Base-by-base conservation (phyloP, 768 basidiomycete species). In the Psilocybe subaeruginosa region DNA sequence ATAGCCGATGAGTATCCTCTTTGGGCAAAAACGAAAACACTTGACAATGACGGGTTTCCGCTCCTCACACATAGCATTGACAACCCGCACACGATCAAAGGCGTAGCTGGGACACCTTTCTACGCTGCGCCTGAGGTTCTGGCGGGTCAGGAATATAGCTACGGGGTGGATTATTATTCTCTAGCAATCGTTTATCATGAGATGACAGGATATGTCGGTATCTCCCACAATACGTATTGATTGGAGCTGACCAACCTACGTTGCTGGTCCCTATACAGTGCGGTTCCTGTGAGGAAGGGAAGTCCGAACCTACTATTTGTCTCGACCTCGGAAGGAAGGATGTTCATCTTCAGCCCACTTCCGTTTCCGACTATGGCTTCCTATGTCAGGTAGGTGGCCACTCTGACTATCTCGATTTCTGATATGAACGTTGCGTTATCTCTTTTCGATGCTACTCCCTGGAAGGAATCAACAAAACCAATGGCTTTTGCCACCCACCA, bases 111-210 rank as follows among this genome's bases (percentile, higher is more conserved):
- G 3, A 93, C 91, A 64, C 93, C 95, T 61, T 95, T 96, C 74
- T 99, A 99, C 65, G 95, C 95, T 6, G 91, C 90, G 68, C 96
- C 96, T 1, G 95, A 99, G 77, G 95, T 99, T 69, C 91, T 96
- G 64, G 88, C 90, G 55, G 93, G 93, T 14, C 79, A 86, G 71
- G 85, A 86, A 67, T 98, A 97, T 73, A 68, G 67, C 52, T 70
- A 68, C 50, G 69, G 67, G 2, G 64, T 68, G 30, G 69, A 70
- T 33, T 70, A 66, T 37, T 70, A 68, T 27, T 65, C 67, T 6
- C 60, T 67, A 60, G 69, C 62, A 1, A 63, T 68, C 2, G 33
- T 68, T 8, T 66, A 64, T 46, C 67, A 70, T 53, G 67, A 68
- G 31, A 68, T 70, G 66, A 70, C 69, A 7, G 69, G 69, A 41